A percentile compares a stretch with the other conserved stretches of the same genome.
Evolutionary conservation across 140 eudicot genomes (phyloP).

Genomic region (Stevia rebaudiana): DNA sequence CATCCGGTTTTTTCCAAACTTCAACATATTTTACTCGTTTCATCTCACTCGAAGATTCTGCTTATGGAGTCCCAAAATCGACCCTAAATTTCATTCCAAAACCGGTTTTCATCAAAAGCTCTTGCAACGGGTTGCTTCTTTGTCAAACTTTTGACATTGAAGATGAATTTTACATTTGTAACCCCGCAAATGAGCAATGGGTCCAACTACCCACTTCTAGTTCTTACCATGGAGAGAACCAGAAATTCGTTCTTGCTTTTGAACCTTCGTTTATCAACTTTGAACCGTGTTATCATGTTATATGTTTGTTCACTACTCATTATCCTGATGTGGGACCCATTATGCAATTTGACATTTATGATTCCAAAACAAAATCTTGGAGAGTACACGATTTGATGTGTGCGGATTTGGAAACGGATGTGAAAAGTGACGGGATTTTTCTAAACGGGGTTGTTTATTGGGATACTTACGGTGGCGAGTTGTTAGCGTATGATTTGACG

Average conservation of each 20-base stretch:
- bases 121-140: slow-evolving; percentile 54
- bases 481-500: slow-evolving; percentile 40
- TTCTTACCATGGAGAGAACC: slow-evolving; percentile 31
- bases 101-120: slow-evolving; percentile 19
- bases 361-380: slow-evolving; percentile 46
- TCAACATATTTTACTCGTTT: neutral
- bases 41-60: slow-evolving; percentile 26
- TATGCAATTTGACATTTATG: slow-evolving; percentile 45
- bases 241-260: slow-evolving; percentile 36
- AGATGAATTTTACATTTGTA: slow-evolving; percentile 36
- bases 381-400: slow-evolving; percentile 14
- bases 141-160: slow-evolving; percentile 25
- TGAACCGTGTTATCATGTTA: slow-evolving; percentile 32
- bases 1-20: slow-evolving; percentile 41
- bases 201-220: slow-evolving; percentile 30
- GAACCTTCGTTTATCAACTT: slow-evolving; percentile 43
- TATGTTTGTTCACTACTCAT: slow-evolving; percentile 45
- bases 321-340: slow-evolving; percentile 4
- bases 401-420: slow-evolving; percentile 15
- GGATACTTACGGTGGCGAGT: slow-evolving; percentile 27
- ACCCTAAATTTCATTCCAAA: slow-evolving; percentile 32
- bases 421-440: slow-evolving; percentile 29
- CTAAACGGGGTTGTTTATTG: slow-evolving; percentile 46
- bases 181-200: slow-evolving; percentile 39
- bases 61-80: slow-evolving; percentile 53